Evolutionary conservation across 2,329 filamentous ascomycete genomes (phyloP).

Genomic region (Emmonsiellopsis sp.): DNA sequence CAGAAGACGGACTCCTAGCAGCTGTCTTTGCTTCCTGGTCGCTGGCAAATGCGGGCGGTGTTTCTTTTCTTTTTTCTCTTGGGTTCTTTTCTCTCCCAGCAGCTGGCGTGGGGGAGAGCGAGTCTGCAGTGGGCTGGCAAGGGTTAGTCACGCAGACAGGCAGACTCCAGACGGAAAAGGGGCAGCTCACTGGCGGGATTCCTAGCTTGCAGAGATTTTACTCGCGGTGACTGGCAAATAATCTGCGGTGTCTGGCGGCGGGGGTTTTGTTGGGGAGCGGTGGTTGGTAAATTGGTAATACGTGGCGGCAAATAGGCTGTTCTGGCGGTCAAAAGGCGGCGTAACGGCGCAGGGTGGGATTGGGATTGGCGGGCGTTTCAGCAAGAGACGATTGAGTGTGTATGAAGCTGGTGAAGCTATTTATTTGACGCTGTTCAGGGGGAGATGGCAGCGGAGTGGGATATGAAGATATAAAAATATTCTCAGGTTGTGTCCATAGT

Average conservation of each 20-base stretch:
- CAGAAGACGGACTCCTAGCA: conserved; percentile 9
- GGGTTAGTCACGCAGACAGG: too few relatives aligned
- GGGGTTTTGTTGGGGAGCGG: neutral
- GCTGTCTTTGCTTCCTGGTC: neutral
- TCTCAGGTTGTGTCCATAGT: too few relatives aligned
- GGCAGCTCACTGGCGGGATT: too few relatives aligned
- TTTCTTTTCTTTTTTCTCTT: neutral
- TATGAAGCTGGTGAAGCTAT: too few relatives aligned
- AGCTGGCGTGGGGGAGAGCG: too few relatives aligned
- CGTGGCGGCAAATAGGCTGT: neutral
- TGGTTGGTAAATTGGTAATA: neutral
- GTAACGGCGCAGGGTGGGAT: neutral
- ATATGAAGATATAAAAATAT: neutral
- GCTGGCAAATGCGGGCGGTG: neutral
- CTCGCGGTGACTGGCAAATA: too few relatives aligned
- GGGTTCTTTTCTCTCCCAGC: neutral
- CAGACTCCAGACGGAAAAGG: too few relatives aligned
- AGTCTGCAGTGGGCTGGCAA: too few relatives aligned
- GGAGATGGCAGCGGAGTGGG: neutral
- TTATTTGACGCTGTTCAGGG: too few relatives aligned
- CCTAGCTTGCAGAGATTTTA: too few relatives aligned
- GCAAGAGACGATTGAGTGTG: neutral
- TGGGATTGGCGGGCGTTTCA: neutral
- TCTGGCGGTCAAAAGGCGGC: neutral
- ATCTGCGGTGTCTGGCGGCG: too few relatives aligned